These are phyloP conservation scores for Dendrobium nobile DNA, from an alignment of 106 monocot genomes.

Conservation along the genomic window DNA sequence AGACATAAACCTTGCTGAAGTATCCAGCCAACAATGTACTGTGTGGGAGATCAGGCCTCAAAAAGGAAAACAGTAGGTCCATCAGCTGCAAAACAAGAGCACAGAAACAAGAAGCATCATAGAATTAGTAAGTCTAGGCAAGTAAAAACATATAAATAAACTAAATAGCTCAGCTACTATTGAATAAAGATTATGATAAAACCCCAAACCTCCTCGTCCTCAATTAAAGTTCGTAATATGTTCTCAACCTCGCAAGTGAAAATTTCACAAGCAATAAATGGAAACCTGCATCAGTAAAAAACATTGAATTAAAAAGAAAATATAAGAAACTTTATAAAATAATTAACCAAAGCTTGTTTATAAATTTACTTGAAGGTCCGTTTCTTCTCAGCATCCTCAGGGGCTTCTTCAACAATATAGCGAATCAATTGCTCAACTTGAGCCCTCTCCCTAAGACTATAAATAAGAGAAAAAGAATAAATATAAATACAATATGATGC, in stretches of 20 bases:
- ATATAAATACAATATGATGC: background rate
- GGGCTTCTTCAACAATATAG: conserved; percentile 79
- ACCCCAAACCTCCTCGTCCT: conserved; percentile 43
- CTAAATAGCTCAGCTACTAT: background rate
- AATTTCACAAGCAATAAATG: conserved; percentile 71
- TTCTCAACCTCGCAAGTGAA: conserved; percentile 64
- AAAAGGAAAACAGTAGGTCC: conserved; percentile 53
- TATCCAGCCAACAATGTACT: conserved; percentile 57
- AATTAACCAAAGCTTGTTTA: background rate
- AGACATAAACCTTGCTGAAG: conserved; percentile 51
- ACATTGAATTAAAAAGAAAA: background rate
- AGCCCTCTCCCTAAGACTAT: conserved; percentile 54
- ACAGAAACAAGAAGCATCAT: background rate
- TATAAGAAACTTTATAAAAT: background rate
- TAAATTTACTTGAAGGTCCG: conserved; percentile 52
- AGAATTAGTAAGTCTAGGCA: background rate
- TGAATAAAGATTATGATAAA: background rate
- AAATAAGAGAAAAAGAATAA: background rate
- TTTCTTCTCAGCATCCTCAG: conserved; percentile 69
- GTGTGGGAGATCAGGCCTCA: conserved; percentile 47
- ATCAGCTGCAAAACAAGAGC: conserved; percentile 27
- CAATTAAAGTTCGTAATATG: conserved; percentile 53
- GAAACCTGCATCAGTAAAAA: conserved; percentile 37
- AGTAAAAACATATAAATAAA: background rate
- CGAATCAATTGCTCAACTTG: conserved; percentile 80